Evolutionary conservation across 2,329 filamentous ascomycete species (phyloP).

Genomic region (Lasiodiplodia citricola): DNA sequence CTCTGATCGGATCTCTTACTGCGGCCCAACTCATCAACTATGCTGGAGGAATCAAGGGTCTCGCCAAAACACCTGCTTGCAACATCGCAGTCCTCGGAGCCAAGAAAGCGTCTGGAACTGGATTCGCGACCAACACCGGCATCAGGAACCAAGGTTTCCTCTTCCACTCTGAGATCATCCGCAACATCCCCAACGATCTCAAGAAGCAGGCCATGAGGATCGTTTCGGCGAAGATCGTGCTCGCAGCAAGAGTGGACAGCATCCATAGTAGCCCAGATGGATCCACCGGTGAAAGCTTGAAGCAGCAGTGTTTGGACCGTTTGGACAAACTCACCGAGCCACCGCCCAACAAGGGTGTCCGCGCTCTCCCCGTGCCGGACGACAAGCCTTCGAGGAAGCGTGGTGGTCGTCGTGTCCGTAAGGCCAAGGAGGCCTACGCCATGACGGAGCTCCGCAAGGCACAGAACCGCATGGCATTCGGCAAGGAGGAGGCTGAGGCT

Average conservation of each 20-base stretch:
- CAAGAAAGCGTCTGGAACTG: slow-evolving; percentile 80
- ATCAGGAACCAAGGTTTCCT: slow-evolving; percentile 91
- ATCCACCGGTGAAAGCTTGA: slow-evolving; percentile 79
- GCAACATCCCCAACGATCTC: slow-evolving; percentile 80
- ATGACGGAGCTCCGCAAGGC: slow-evolving; percentile 97
- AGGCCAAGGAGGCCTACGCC: slow-evolving; percentile 94
- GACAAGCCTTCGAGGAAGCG: slow-evolving; percentile 94
- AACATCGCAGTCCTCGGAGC: slow-evolving; percentile 91
- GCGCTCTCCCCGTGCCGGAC: slow-evolving; percentile 88
- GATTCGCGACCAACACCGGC: slow-evolving; percentile 90
- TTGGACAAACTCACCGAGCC: slow-evolving; percentile 93
- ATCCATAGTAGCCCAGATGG: slow-evolving; percentile 83
- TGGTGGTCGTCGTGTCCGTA: slow-evolving; percentile 85
- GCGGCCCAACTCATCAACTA: slow-evolving; percentile 97
- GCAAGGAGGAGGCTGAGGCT: slow-evolving; percentile 91
- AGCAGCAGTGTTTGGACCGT: slow-evolving; percentile 80
- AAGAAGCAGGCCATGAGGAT: slow-evolving; percentile 96
- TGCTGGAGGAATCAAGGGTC: slow-evolving; percentile 82
- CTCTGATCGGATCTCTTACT: slow-evolving; percentile 87
- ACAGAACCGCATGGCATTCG: slow-evolving; percentile 94
- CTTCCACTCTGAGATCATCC: slow-evolving; percentile 89
- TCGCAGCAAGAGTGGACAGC: slow-evolving; percentile 90
- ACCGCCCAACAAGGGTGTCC: slow-evolving; percentile 83
- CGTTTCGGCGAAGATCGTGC: slow-evolving; percentile 87
- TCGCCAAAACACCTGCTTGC: slow-evolving; percentile 91